Evolutionary conservation across 2,329 filamentous ascomycete genomes (phyloP), one percentile per base, ranked within the genome.

Genomic region (Polychaeton citri): DNA sequence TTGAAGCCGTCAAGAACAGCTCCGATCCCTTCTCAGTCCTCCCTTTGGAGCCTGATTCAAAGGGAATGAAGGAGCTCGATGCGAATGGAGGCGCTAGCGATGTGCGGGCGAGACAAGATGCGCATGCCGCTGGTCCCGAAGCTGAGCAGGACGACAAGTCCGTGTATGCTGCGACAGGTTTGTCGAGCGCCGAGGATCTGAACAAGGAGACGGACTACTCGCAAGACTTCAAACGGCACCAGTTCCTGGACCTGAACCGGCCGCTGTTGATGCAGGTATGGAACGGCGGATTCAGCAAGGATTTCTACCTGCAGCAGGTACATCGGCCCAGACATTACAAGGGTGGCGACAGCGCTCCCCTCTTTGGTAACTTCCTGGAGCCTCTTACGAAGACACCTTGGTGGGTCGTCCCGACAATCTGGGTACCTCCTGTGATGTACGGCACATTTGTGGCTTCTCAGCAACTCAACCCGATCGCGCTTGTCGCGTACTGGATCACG

Each of bases 291-390:
- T 98, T 96, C 64, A 76, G 66, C 57, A 98, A 95, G 59, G 76
- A 84, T n/a, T 98, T 98, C 56, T 98, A 98, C 55, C 72, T 98
- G 17, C 79, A 95, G 48, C 90, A 98, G 59, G 83, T 98, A 35
- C 90, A 98, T 58, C 79, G 90, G 31, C 90, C 90, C 13, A 78
- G 90, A 40, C 88, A 98, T 60, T 98, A 96, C 70, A 92, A 79
- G 57, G 88, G 88, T 45, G 90, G 90, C 39, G 76, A 77, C 43
- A 95, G 86, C 5, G 90, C 90, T 24, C 90, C 90, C 15, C 64
- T 98, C 17, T 98, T 98, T 61, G 90, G 90, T 41, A 96, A 98
- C 63, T 93, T 98, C 58, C 68, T 98, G n/a, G 90, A 98, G 63
- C 90, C 90, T n/a, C 65, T 98, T 40, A 87, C 79, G 59, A 81